These are phyloP conservation scores for Aspergillus taichungensis DNA, from an alignment of 495 filamentous ascomycete species.

Conservation along the genomic window DNA sequence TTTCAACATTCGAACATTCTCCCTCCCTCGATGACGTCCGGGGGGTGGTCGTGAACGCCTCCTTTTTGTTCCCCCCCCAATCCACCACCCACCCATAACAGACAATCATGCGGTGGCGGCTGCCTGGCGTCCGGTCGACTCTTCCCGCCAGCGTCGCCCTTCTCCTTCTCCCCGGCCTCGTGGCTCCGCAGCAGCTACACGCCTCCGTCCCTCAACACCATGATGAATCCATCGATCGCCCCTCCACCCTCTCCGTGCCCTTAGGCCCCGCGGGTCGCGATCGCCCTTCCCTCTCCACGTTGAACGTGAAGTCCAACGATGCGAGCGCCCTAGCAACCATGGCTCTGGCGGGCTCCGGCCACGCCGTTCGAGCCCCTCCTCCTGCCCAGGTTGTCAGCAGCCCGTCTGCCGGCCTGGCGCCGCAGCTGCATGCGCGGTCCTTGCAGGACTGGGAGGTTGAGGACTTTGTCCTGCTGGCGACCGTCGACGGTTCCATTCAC, in stretches of 20 bases:
- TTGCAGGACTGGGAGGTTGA: conserved; percentile 99
- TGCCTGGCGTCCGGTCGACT: conserved; percentile 38
- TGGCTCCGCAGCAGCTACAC: conserved; percentile 42
- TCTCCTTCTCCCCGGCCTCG: conserved; percentile 34
- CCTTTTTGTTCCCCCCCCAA: too few relatives aligned
- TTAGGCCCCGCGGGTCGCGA: conserved; percentile 16
- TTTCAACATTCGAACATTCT: too few relatives aligned
- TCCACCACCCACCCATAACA: too few relatives aligned
- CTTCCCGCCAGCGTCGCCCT: conserved; percentile 43
- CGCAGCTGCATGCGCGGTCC: conserved; percentile 83
- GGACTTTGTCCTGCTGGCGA: conserved; percentile 99
- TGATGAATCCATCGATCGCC: conserved; percentile 11
- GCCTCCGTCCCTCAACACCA: conserved; percentile 14
- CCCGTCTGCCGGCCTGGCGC: conserved; percentile 60
- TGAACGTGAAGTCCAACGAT: conserved; percentile 54
- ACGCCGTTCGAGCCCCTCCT: conserved; percentile 78
- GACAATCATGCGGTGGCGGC: conserved; percentile 39
- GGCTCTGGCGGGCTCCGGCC: conserved; percentile 71
- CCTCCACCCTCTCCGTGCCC: conserved; percentile 26
- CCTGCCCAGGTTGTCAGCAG: conserved; percentile 53
- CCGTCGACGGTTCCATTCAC: conserved; percentile 93
- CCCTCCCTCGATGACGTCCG: not conserved
- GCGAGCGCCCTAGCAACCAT: conserved; percentile 90
- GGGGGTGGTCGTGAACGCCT: too few relatives aligned
- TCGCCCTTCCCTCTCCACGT: conserved; percentile 7